Conservation (phyloP, 805 yeast genomes). For the Wickerhamiella occidentalis region DNA sequence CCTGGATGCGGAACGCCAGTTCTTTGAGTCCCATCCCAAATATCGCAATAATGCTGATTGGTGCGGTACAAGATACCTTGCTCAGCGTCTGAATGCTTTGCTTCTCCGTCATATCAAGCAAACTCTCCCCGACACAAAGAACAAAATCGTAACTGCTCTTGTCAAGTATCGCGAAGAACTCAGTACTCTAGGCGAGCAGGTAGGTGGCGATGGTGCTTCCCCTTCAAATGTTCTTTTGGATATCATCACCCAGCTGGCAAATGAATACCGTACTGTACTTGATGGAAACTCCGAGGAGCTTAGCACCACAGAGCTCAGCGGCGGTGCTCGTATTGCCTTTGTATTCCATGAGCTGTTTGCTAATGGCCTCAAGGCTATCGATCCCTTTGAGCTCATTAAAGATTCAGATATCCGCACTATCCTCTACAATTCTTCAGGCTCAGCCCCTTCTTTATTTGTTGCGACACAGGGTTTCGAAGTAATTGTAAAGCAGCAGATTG, state of each 20-base stretch:
- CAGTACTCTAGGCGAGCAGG: conserved; percentile 67
- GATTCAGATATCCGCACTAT: conserved; percentile 94
- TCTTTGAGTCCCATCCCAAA: conserved; percentile 80
- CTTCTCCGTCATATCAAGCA: conserved; percentile 80
- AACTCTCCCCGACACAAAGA: conserved; percentile 83
- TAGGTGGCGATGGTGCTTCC: conserved; percentile 44
- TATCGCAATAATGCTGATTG: conserved; percentile 87
- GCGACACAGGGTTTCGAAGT: conserved; percentile 97
- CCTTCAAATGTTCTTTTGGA: conserved; percentile 82
- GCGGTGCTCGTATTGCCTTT: conserved; percentile 95
- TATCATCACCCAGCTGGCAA: conserved; percentile 84
- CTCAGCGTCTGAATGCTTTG: conserved; percentile 79
- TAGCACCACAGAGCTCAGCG: conserved; percentile 79
- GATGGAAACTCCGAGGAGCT: conserved; percentile 90
- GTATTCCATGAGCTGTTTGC: conserved; percentile 94
- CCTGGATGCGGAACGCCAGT: conserved; percentile 61
- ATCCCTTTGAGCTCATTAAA: conserved; percentile 92
- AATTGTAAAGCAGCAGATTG: conserved; percentile 84
- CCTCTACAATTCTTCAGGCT: conserved; percentile 92
- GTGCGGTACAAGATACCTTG: conserved; percentile 97
- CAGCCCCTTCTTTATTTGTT: conserved; percentile 90
- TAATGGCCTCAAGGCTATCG: conserved; percentile 81
- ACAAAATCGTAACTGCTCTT: conserved; percentile 73
- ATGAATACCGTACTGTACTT: conserved; percentile 79
- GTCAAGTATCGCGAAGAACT: conserved; percentile 77